A percentile compares a stretch with the other conserved stretches of the same genome.
Evolutionary conservation across 1,139 yeast species (phyloP).

Genomic region (Pichia sorboxylosa): DNA sequence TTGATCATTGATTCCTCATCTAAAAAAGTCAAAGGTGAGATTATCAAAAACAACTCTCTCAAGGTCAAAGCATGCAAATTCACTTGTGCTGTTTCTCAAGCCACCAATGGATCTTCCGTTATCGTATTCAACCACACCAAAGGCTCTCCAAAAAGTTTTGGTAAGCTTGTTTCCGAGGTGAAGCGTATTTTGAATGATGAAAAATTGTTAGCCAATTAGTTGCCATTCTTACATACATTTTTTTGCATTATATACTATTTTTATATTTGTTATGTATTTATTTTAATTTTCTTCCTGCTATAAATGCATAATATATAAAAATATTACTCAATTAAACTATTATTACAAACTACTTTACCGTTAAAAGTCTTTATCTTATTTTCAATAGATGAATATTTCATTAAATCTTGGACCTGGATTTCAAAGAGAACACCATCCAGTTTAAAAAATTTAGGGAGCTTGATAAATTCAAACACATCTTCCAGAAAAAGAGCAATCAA

Average conservation of each 20-base stretch:
- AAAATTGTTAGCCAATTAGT: constrained; percentile 19
- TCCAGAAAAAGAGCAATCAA: constrained; percentile 12
- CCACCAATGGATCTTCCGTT: constrained; percentile 31
- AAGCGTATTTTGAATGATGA: constrained; percentile 34
- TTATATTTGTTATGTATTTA: too few species aligned
- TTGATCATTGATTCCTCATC: constrained; percentile 36
- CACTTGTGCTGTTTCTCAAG: constrained; percentile 37
- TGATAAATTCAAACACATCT: constrained; percentile 14
- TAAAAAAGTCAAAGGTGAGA: constrained; percentile 43
- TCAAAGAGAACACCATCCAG: constrained; percentile 17
- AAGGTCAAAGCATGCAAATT: constrained; percentile 56
- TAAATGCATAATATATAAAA: too few species aligned
- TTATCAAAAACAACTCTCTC: constrained; percentile 49
- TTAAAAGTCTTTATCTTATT: too few species aligned
- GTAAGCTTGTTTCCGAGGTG: constrained; percentile 40
- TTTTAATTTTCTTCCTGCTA: too few species aligned
- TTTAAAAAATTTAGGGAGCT: constrained; percentile 15
- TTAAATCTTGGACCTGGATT: constrained; percentile 12
- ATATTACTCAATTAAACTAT: too few species aligned
- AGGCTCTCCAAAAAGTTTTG: constrained; percentile 63
- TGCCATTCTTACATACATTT: background rate
- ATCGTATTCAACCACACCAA: constrained; percentile 44
- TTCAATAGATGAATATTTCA: background rate
- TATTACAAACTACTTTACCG: too few species aligned
- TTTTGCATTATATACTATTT: constrained; percentile 1